phyloP scores from a whole-genome alignment of 495 filamentous ascomycete species.

The Cairneyella variabilis region DNA sequence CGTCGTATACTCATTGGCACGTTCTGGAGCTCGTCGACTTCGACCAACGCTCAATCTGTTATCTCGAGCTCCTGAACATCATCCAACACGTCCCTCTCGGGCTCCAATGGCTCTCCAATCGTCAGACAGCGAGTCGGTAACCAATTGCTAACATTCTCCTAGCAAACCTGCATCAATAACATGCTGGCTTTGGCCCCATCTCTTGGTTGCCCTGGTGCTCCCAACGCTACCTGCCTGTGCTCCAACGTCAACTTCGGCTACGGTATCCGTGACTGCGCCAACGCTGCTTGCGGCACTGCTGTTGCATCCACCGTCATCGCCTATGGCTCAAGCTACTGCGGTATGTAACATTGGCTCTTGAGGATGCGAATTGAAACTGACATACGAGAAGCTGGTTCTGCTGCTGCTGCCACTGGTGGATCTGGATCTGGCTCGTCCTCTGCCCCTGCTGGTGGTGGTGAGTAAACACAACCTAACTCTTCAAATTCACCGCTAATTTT shows the following conservation, averaged over 20 bases:
- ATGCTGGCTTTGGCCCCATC: conserved; percentile 59
- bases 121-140: background rate
- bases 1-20: no score
- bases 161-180: conserved; percentile 70
- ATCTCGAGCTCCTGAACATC: background rate
- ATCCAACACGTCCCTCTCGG: background rate
- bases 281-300: conserved; percentile 52
- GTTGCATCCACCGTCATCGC: conserved; percentile 20
- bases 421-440: no score
- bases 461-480: background rate
- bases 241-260: conserved; percentile 60
- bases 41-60: no score
- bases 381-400: background rate
- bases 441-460: conserved; percentile 2
- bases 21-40: no score
- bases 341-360: background rate
- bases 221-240: conserved; percentile 69
- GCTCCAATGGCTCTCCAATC: background rate
- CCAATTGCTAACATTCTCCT: conserved; percentile 14
- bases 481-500: background rate
- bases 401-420: conserved; percentile 5
- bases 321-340: conserved; percentile 20
- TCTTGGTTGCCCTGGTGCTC: conserved; percentile 57
- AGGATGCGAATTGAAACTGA: background rate
- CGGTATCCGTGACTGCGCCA: conserved; percentile 77